Conservation (phyloP, 257 asterid genomes). For the Cynanchum wilfordii region DNA sequence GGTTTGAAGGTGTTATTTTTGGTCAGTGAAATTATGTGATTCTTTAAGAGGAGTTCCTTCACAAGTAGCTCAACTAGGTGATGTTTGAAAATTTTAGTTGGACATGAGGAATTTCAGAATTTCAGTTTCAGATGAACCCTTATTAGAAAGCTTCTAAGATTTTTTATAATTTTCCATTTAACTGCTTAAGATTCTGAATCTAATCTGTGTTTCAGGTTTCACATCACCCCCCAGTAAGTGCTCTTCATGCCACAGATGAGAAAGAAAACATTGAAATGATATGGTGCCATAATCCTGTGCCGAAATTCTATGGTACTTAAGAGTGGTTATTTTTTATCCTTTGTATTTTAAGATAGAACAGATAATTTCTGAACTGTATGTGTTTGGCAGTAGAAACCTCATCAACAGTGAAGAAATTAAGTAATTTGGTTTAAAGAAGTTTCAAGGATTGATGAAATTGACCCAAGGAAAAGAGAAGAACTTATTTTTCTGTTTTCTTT, state of each 20-base stretch:
- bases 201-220: slow-evolving; percentile 46
- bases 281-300: slow-evolving; percentile 64
- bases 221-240: slow-evolving; percentile 88
- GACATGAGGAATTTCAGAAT: background rate
- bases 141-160: background rate
- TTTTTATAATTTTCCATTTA: background rate
- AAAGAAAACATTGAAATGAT: slow-evolving; percentile 44
- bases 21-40: no score
- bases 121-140: background rate
- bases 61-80: background rate
- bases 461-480: no score
- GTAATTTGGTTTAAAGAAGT: background rate
- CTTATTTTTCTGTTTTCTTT: background rate
- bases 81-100: background rate
- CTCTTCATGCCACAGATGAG: slow-evolving; percentile 83
- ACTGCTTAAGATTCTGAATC: background rate
- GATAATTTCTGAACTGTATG: background rate
- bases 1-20: no score
- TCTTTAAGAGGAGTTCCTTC: background rate
- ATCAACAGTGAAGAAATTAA: background rate
- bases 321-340: background rate
- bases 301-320: slow-evolving; percentile 58
- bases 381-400: background rate
- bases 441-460: no score
- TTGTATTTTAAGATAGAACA: background rate